Evolutionary conservation across 169 alveolate species (phyloP).

Genomic region (Plasmodium gaboni): DNA sequence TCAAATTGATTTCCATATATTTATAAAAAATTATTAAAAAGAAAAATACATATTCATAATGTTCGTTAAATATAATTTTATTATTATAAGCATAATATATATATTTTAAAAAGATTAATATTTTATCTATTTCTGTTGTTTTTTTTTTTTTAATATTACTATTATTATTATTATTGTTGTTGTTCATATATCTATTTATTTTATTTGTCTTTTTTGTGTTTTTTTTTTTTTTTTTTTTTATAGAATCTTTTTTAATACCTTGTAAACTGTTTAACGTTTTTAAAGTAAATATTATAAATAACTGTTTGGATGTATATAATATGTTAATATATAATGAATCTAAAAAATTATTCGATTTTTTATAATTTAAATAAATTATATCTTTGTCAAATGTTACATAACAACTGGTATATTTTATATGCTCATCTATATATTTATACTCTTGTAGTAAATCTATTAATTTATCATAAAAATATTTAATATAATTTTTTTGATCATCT

Average conservation of each 20-base stretch:
- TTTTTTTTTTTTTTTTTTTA: slow-evolving; percentile 5
- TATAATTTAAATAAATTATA: slow-evolving; percentile 34
- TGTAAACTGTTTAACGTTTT: slow-evolving; percentile 32
- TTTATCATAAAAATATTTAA: slow-evolving; percentile 36
- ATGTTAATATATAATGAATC: slow-evolving; percentile 23
- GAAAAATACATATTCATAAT: slow-evolving; percentile 40
- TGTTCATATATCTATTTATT: no score
- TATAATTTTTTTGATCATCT: slow-evolving; percentile 21
- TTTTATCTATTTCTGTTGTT: slow-evolving; percentile 24
- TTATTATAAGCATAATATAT: slow-evolving; percentile 41
- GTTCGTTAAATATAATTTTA: slow-evolving; percentile 33
- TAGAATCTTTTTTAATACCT: background rate
- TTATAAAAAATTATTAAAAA: slow-evolving; percentile 60
- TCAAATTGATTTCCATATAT: slow-evolving; percentile 38
- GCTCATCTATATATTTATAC: slow-evolving; percentile 39
- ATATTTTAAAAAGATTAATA: slow-evolving; percentile 59
- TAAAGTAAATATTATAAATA: slow-evolving; percentile 36
- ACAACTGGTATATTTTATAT: slow-evolving; percentile 13
- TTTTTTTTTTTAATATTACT: slow-evolving; percentile 1
- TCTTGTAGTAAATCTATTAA: slow-evolving; percentile 11
- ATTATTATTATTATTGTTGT: background rate
- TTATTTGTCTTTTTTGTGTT: slow-evolving; percentile 6
- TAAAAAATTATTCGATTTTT: slow-evolving; percentile 16
- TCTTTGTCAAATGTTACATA: slow-evolving; percentile 27
- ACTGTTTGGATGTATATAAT: slow-evolving; percentile 42